Evolutionary conservation across 1,284 basidiomycete species (phyloP), one percentile per base, ranked within the genome.

Genomic region (Cryptococcus sp.): DNA sequence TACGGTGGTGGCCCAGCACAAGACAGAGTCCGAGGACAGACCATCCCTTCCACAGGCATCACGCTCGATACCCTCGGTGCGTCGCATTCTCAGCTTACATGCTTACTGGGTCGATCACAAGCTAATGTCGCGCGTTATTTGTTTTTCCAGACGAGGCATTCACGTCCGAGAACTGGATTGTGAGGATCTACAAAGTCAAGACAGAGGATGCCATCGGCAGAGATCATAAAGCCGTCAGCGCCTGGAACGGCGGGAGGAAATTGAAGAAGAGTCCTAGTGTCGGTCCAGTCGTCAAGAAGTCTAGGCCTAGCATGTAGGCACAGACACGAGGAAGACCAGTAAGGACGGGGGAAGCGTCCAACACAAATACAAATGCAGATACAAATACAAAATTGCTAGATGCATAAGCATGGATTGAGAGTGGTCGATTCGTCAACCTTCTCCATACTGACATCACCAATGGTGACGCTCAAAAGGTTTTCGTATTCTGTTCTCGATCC

Each of bases 101-200:
- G 27, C 27, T 31, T 10, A 31, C 10, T 35, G 7, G 13, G 8
- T 35, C 13, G 8, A 4, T 5, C 31, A 13, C 7, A 35, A 15
- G 22, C 20, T 42, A 23, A 51, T 35, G 38, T 44, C 42, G 45
- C 54, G n/a, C n/a, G n/a, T 60, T 50, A 56, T 54, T 41, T 8
- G 16, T 35, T 16, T 13, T 3, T 49, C 7, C 53, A 90, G 91
- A 96, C 68, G 93, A 97, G 78, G 93, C 93, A 8, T 97, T 93
- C 82, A 96, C 93, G 1, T 92, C 91, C 10, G 93, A 97, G 81
- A 97, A 97, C 80, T 97, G 93, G 94, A 94, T 97, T 69, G 93
- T 92, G 72, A 88, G 96, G 49, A 97, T 99, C 74, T 99, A 93
- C 75, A 82, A 92, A 74, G 96, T 99, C 54, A 95, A 93, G 82